Evolutionary conservation across 139 green algal species (phyloP), one percentile per base, ranked within the genome.

Genomic region (Coelastrella sp.): DNA sequence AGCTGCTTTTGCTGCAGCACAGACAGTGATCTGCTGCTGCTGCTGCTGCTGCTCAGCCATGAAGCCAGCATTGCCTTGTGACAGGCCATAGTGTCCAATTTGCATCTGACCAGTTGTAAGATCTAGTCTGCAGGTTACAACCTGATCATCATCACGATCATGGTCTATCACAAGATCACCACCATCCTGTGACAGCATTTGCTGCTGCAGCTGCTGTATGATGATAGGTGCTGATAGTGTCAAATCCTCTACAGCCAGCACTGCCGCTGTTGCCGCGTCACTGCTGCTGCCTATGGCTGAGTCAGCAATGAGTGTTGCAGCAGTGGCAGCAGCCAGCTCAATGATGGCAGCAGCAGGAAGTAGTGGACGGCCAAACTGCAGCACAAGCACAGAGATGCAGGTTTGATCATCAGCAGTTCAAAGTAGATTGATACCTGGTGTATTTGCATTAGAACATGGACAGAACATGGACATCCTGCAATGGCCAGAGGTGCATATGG

Each of bases 321-420:
- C 86, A 15, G 86, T 75, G 0, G 91, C 90, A 2, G 88, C 69
- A 2, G 84, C 87, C 17, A 92, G 64, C 81, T 96, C 93, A 43
- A 94, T 73, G 86, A 95, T 94, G 51, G 92, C 92, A 7, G 93
- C 87, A n/a, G 84, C 94, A 3, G 94, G 94, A 81, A 96, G 72
- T 7, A 96, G 85, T 6, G 87, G 72, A 5, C 84, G 77, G 7
- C 89, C 84, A 30, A 79, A 45, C 53, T 64, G 53, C 6, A 27
- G 1, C 19, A 27, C 19, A 64, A 27, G n/a, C n/a, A n/a, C n/a
- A n/a, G n/a, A n/a, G n/a, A n/a, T n/a, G n/a, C n/a, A n/a, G n/a
- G n/a, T n/a, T n/a, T n/a, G n/a, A n/a, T n/a, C n/a, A n/a, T n/a
- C n/a, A n/a, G n/a, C n/a, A n/a, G n/a, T n/a, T n/a, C n/a, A n/a